Conservation (phyloP, 2,329 filamentous ascomycete genomes). For the Aspergillus carbonarius region DNA sequence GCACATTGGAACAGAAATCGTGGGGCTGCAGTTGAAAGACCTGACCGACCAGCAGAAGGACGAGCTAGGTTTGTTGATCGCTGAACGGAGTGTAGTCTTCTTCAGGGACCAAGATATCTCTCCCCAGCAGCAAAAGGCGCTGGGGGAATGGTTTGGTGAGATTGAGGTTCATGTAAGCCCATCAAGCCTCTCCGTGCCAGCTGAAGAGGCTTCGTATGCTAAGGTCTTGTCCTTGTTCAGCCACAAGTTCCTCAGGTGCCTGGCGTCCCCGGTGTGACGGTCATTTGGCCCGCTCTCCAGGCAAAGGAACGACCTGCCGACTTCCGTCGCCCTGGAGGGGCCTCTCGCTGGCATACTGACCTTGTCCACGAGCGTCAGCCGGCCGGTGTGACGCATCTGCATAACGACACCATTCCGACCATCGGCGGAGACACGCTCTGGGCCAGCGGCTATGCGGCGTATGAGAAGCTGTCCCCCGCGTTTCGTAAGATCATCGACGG, state of each 20-base stretch:
- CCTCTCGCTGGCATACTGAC: slow-evolving; percentile 68
- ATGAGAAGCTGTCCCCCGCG: slow-evolving; percentile 69
- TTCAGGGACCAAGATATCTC: slow-evolving; percentile 62
- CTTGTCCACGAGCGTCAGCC: slow-evolving; percentile 70
- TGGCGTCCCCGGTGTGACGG: slow-evolving; percentile 62
- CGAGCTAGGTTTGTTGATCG: slow-evolving; percentile 62
- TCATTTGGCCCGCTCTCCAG: slow-evolving; percentile 69
- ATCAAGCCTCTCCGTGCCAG: background rate
- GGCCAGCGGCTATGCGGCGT: slow-evolving; percentile 69
- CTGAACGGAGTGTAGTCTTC: slow-evolving; percentile 66
- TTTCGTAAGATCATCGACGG: slow-evolving; percentile 72
- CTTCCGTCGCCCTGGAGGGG: slow-evolving; percentile 67
- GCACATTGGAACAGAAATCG: slow-evolving; percentile 65
- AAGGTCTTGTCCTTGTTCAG: slow-evolving; percentile 35
- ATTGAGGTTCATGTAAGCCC: slow-evolving; percentile 66
- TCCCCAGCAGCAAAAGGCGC: slow-evolving; percentile 62
- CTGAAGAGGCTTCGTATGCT: background rate
- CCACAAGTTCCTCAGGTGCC: slow-evolving; percentile 71
- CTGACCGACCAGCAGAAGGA: slow-evolving; percentile 60
- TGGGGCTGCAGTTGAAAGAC: slow-evolving; percentile 63
- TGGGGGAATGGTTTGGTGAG: slow-evolving; percentile 64
- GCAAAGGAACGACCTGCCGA: slow-evolving; percentile 60
- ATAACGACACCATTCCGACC: slow-evolving; percentile 66
- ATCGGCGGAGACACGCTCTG: slow-evolving; percentile 71
- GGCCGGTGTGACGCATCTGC: slow-evolving; percentile 67